A percentile compares a stretch with the other conserved stretches of the same genome.
These are phyloP conservation scores for Fonsecaea monophora DNA, from an alignment of 2,329 filamentous ascomycete species.

Conservation along the genomic window DNA sequence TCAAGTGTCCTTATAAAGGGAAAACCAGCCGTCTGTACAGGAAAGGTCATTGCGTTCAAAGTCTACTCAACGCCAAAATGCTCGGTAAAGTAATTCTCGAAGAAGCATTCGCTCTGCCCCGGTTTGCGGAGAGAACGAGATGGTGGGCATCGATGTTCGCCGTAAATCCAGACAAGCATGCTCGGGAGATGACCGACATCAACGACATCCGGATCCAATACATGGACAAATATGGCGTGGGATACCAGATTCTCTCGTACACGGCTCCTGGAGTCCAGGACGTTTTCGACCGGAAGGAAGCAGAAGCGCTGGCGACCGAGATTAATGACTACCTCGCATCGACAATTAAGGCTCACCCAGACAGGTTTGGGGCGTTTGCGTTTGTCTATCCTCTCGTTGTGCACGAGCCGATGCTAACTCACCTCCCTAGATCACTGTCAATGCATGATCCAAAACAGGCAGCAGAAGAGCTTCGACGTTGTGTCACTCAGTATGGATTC, in stretches of 20 bases:
- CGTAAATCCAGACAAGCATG: conserved; percentile 64
- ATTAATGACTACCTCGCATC: conserved; percentile 43
- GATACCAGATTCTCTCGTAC: conserved; percentile 42
- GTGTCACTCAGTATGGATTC: conserved; percentile 65
- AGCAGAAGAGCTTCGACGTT: conserved; percentile 51
- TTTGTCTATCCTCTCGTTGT: neutral
- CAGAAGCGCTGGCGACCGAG: conserved; percentile 40
- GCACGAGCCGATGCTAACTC: neutral
- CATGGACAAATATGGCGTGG: conserved; percentile 42
- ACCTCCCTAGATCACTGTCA: conserved; percentile 44
- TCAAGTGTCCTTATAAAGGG: neutral
- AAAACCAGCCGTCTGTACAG: neutral
- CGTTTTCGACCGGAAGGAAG: conserved; percentile 40
- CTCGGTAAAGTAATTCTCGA: conserved; percentile 61
- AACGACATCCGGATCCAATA: conserved; percentile 33
- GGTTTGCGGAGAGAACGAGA: conserved; percentile 63
- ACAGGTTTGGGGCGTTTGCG: conserved; percentile 53
- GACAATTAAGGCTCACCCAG: conserved; percentile 42
- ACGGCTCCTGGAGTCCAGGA: conserved; percentile 43
- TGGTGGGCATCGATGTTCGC: conserved; percentile 69
- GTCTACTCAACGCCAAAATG: conserved; percentile 15
- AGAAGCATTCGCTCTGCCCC: conserved; percentile 46
- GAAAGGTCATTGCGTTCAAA: neutral
- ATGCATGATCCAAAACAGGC: conserved; percentile 53
- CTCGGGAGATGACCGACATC: conserved; percentile 58